Conservation (phyloP, 768 basidiomycete genomes). For the Mycena vulgaris region DNA sequence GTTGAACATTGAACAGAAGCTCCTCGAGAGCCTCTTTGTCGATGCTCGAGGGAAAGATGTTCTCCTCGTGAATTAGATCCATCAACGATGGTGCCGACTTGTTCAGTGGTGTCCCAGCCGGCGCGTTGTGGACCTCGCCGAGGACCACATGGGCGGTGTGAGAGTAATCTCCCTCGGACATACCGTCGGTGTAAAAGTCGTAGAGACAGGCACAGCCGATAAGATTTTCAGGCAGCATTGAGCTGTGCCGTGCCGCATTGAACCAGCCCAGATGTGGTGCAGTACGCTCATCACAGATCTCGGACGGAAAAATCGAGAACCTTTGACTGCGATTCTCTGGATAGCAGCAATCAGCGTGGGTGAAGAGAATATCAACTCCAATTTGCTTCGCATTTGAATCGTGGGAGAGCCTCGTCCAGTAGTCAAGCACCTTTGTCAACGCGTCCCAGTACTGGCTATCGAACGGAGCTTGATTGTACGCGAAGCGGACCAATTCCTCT, state of each 20-base stretch:
- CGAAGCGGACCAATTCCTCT: neutral
- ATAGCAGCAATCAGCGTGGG: neutral
- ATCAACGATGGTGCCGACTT: neutral
- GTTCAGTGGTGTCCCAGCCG: neutral
- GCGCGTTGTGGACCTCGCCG: neutral
- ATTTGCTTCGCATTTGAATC: no score
- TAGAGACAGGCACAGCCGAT: constrained; percentile 40
- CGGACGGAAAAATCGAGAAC: neutral
- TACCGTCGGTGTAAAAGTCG: no score
- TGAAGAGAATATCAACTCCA: no score
- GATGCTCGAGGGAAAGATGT: neutral
- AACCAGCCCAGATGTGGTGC: constrained; percentile 47
- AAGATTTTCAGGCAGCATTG: constrained; percentile 43
- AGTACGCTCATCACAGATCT: no score
- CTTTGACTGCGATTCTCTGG: neutral
- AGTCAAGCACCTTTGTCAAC: neutral
- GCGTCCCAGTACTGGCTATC: constrained; percentile 1
- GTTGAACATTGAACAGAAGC: neutral
- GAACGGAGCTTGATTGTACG: constrained; percentile 3
- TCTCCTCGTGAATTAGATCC: neutral
- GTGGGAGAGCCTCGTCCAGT: neutral
- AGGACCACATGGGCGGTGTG: neutral
- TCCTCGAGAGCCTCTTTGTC: constrained; percentile 1
- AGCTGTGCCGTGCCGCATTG: constrained; percentile 42
- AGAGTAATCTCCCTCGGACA: no score